A percentile compares a stretch with the other conserved stretches of the same genome.
These are phyloP conservation scores for Ceratobasidium sp. DNA, from an alignment of 1,284 basidiomycete species.

Conservation along the genomic window DNA sequence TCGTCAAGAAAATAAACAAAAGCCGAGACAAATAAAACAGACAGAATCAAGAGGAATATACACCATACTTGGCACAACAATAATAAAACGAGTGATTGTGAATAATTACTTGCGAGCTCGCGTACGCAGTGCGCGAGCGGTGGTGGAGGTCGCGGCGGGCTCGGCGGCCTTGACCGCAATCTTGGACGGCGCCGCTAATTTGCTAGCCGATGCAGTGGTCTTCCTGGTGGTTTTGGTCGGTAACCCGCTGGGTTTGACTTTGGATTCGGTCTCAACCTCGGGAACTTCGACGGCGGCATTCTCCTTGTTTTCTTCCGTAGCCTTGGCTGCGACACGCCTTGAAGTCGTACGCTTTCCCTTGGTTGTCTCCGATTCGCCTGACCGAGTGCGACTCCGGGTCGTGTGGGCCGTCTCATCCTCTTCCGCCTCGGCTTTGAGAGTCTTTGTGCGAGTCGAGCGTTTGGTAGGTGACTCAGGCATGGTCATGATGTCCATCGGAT, in stretches of 20 bases:
- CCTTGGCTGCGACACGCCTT: slow-evolving; percentile 25
- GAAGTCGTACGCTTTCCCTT: slow-evolving; percentile 26
- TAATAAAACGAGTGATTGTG: not conserved
- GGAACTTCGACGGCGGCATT: slow-evolving; percentile 27
- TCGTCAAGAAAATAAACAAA: slow-evolving; percentile 17
- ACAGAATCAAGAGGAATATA: slow-evolving; percentile 1
- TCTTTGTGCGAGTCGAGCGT: slow-evolving; percentile 24
- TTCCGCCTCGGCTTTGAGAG: slow-evolving; percentile 19
- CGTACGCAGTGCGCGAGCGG: slow-evolving; percentile 32
- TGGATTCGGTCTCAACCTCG: slow-evolving; percentile 21
- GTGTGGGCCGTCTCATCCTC: slow-evolving; percentile 18
- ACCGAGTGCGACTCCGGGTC: slow-evolving; percentile 26
- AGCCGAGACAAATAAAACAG: not conserved
- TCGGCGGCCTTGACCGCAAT: slow-evolving; percentile 1
- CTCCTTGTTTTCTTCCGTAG: slow-evolving; percentile 34
- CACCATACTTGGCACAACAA: slow-evolving; percentile 7
- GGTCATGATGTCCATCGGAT: slow-evolving; percentile 31
- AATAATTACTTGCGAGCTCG: slow-evolving; percentile 35
- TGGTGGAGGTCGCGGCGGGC: slow-evolving; percentile 1
- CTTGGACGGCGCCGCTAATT: slow-evolving; percentile 24
- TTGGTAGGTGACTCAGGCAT: slow-evolving; percentile 36
- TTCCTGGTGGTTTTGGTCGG: slow-evolving; percentile 33
- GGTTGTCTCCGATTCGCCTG: slow-evolving; percentile 26
- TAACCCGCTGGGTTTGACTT: slow-evolving; percentile 28
- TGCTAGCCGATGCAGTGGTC: slow-evolving; percentile 13